phyloP scores from a whole-genome alignment of 2,329 filamentous ascomycete species.

The Fulvia fulva region DNA sequence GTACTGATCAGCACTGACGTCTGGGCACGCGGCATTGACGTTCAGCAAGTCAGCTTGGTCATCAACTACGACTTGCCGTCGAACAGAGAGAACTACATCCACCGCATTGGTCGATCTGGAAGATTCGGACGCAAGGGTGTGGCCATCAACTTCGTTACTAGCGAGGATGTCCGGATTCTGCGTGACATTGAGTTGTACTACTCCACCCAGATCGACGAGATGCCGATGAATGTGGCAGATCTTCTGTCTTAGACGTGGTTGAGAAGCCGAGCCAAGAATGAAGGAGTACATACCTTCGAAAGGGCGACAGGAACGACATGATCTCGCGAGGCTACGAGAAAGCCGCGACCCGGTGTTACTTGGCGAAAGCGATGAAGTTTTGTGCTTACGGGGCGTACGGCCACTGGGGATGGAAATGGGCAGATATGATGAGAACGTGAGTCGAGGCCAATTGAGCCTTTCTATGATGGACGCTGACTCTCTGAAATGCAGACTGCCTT shows the following conservation, averaged over 20 bases:
- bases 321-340: background rate
- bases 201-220: slow-evolving; percentile 95
- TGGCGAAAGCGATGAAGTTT: background rate
- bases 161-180: slow-evolving; percentile 94
- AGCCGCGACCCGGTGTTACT: background rate
- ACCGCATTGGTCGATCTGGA: slow-evolving; percentile 92
- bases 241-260: slow-evolving; percentile 29
- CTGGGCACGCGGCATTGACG: slow-evolving; percentile 96
- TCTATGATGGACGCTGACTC: background rate
- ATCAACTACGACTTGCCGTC: slow-evolving; percentile 99
- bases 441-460: slow-evolving; percentile 6
- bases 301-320: background rate
- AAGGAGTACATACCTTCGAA: too few relatives aligned
- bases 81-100: slow-evolving; percentile 99
- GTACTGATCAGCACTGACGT: slow-evolving; percentile 97
- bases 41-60: slow-evolving; percentile 95
- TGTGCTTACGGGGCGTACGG: slow-evolving; percentile 24
- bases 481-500: background rate
- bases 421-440: slow-evolving; percentile 27
- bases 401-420: slow-evolving; percentile 35
- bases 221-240: slow-evolving; percentile 78
- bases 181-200: slow-evolving; percentile 97
- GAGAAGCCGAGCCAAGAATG: background rate
- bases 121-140: slow-evolving; percentile 97
- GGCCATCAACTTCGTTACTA: slow-evolving; percentile 98